Conservation (phyloP, 306 rosid genomes). For the Inga oerstediana region DNA sequence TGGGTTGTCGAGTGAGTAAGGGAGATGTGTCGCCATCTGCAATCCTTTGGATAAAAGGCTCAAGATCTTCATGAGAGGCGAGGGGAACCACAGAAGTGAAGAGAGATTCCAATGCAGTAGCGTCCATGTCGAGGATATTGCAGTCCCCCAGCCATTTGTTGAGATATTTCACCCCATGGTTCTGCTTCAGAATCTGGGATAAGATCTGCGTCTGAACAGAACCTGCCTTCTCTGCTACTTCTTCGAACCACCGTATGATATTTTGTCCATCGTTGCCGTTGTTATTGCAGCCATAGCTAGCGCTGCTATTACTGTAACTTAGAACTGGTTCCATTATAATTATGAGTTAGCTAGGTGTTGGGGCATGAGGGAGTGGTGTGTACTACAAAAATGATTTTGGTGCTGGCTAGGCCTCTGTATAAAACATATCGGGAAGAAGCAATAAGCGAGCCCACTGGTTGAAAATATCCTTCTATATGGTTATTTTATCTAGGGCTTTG, state of each 20-base stretch:
- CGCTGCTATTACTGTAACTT: slow-evolving; percentile 23
- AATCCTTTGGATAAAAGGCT: slow-evolving; percentile 77
- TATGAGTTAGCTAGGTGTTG: slow-evolving; percentile 5
- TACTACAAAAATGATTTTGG: background rate
- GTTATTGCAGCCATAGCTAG: background rate
- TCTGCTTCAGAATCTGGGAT: slow-evolving; percentile 67
- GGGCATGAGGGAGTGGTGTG: slow-evolving; percentile 4
- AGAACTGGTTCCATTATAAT: slow-evolving; percentile 51
- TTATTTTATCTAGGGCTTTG: background rate
- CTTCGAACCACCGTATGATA: slow-evolving; percentile 73
- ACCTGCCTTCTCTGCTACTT: slow-evolving; percentile 53
- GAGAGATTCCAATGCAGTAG: slow-evolving; percentile 69
- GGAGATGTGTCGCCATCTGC: slow-evolving; percentile 76
- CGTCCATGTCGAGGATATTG: slow-evolving; percentile 59
- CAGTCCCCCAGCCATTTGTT: slow-evolving; percentile 64
- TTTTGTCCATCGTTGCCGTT: slow-evolving; percentile 31
- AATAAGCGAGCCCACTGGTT: slow-evolving; percentile 9
- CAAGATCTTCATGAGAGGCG: slow-evolving; percentile 76
- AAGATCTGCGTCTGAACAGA: slow-evolving; percentile 66
- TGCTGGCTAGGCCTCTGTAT: background rate
- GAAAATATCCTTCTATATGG: slow-evolving; percentile 31
- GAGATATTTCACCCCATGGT: slow-evolving; percentile 71
- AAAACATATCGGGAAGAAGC: slow-evolving; percentile 13
- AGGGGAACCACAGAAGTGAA: slow-evolving; percentile 82
- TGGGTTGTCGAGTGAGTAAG: slow-evolving; percentile 74